Conservation (phyloP, 2,329 filamentous ascomycete species). For the Aureobasidium uvarum region DNA sequence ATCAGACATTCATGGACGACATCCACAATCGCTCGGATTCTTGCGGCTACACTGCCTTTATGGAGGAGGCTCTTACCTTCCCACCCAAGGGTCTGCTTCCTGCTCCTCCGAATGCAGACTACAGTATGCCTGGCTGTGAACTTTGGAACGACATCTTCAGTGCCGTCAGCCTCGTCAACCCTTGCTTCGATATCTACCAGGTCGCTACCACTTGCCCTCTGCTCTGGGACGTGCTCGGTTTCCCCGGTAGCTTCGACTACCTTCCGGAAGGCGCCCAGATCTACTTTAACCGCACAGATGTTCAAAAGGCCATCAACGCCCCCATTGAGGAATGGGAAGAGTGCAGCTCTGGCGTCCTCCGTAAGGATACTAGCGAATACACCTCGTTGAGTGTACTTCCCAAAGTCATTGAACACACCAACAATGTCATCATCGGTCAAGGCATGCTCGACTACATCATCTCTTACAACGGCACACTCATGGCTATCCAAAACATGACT, state of each 20-base stretch:
- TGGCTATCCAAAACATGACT: slow-evolving; percentile 78
- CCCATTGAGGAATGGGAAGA: slow-evolving; percentile 57
- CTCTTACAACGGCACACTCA: slow-evolving; percentile 65
- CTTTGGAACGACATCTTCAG: slow-evolving; percentile 50
- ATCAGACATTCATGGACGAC: slow-evolving; percentile 56
- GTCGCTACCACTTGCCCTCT: slow-evolving; percentile 70
- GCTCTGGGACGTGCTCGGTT: slow-evolving; percentile 66
- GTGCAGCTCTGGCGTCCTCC: slow-evolving; percentile 53
- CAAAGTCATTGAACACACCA: slow-evolving; percentile 68
- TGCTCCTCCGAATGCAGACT: slow-evolving; percentile 47
- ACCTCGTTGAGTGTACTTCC: slow-evolving; percentile 61
- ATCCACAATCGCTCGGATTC: slow-evolving; percentile 51
- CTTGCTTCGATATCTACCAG: slow-evolving; percentile 77
- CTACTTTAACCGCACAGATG: slow-evolving; percentile 70
- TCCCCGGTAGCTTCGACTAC: slow-evolving; percentile 65
- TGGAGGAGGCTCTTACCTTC: slow-evolving; percentile 63
- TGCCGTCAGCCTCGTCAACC: slow-evolving; percentile 61
- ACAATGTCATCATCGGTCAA: slow-evolving; percentile 71
- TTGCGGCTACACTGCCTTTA: slow-evolving; percentile 63
- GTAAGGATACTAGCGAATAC: slow-evolving; percentile 53
- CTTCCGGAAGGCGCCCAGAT: slow-evolving; percentile 60
- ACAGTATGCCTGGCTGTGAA: slow-evolving; percentile 52
- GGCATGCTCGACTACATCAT: slow-evolving; percentile 68
- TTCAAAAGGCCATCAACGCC: slow-evolving; percentile 67
- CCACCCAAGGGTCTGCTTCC: slow-evolving; percentile 65